These are phyloP conservation scores for Chloris gayana DNA, from an alignment of 176 grass and related monocot species.

Conservation along the genomic window DNA sequence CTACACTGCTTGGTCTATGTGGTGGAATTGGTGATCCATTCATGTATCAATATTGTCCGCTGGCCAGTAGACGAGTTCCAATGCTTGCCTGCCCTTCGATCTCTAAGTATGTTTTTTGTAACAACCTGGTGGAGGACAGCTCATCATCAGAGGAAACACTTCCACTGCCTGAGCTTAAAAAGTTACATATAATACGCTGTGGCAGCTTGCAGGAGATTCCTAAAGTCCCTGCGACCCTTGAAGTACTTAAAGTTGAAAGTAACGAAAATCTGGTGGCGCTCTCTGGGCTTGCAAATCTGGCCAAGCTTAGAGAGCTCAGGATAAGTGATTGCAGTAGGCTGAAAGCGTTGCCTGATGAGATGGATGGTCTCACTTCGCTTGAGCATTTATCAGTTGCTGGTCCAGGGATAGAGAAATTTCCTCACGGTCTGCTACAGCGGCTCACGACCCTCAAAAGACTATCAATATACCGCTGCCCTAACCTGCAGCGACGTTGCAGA, in stretches of 20 bases:
- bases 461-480: too few species aligned
- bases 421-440: too few species aligned
- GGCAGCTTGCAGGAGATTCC: too few species aligned
- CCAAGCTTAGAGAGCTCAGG: neutral
- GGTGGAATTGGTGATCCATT: accelerated
- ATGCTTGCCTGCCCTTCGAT: slow-evolving; percentile 5
- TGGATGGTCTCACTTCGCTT: slow-evolving; percentile 11
- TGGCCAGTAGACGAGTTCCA: slow-evolving; percentile 32
- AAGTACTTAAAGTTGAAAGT: too few species aligned
- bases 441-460: too few species aligned
- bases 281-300: too few species aligned
- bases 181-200: too few species aligned
- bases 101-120: accelerated
- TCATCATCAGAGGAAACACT: neutral
- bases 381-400: neutral
- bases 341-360: neutral
- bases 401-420: too few species aligned
- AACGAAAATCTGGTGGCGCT: too few species aligned
- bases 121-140: slow-evolving; percentile 1
- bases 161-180: neutral
- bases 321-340: accelerated
- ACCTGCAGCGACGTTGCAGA: too few species aligned
- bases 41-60: neutral
- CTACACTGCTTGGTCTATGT: neutral
- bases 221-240: too few species aligned